Base-by-base conservation (phyloP, 495 filamentous ascomycete species). In the Penicillium silybi region DNA sequence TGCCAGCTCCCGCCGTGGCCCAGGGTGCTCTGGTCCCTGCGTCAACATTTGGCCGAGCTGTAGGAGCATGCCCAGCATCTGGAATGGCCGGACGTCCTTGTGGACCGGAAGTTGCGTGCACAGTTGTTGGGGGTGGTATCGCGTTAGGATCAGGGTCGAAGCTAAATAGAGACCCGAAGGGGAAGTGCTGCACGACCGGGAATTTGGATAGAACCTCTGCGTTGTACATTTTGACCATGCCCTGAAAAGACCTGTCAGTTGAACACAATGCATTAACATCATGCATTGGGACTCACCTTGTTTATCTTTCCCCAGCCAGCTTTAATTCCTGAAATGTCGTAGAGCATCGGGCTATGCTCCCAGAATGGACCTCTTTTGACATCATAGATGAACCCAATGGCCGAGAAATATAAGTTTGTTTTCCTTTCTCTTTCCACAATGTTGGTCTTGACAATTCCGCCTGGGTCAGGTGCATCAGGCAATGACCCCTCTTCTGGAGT, bases 231-330 rank as follows among this genome's bases (percentile, higher is more conserved):
- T 87, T 87, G 52, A 87, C 65, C 84, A 87, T 86, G 13, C 84
- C 84, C 80, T 83, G 41, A 4, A 20, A 32, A n/a, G 3, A 39
- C 26, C 49, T 38, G 62, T 52, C 26, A 52, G 38, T 29, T 9
- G 18, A 16, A 48, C 23, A 42, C 5, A 42, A 8, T 10, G 19
- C 15, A 22, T 7, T 2, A 38, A 17, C 41, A 32, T n/a, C 38
- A 20, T 5, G 8, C 6, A 18, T 8, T 15, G 19, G 19, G 20
- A 50, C 64, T 50, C 64, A 87, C 87, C 80, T 97, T 97, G 67
- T 97, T 97, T 56, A 99, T 95, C 73, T 99, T 99, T 22, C 85
- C 93, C 93, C 93, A 99, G 27, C 93, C 95, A 47, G 86, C 80
- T 50, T 78, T 82, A 50, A 99, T 83, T 16, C 93, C 93, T 4